A percentile compares a stretch with the other conserved stretches of the same genome.
Evolutionary conservation across 2,329 filamentous ascomycete genomes (phyloP).

Genomic region (Phialophora verrucosa): DNA sequence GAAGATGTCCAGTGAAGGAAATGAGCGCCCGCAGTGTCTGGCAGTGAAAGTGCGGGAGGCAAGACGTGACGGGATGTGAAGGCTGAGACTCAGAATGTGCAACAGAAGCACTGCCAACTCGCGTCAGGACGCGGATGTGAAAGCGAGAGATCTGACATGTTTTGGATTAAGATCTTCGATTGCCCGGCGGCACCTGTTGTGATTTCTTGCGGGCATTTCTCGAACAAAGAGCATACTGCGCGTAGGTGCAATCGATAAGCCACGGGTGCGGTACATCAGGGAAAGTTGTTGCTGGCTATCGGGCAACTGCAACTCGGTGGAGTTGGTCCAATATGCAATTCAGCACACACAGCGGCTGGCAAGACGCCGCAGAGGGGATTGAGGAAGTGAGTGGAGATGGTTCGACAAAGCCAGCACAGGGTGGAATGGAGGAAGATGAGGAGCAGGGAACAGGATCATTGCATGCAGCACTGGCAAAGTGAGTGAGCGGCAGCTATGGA

Average conservation of each 20-base stretch:
- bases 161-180: background rate
- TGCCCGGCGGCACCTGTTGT: background rate
- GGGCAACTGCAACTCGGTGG: constrained; percentile 23
- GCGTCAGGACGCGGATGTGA: background rate
- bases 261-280: constrained; percentile 4
- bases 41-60: background rate
- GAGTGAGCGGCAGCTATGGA: constrained; percentile 4
- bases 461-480: background rate
- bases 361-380: background rate
- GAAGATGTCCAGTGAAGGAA: constrained; percentile 2
- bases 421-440: background rate
- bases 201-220: background rate
- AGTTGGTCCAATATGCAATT: constrained; percentile 11
- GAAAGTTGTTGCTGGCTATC: constrained; percentile 7
- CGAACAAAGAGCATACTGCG: background rate
- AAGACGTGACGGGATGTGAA: background rate
- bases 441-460: constrained; percentile 13
- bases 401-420: background rate
- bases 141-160: background rate
- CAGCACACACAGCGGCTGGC: background rate
- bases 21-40: background rate
- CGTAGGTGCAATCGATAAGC: background rate
- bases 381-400: background rate
- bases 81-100: background rate
- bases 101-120: background rate